Percentiles rank a stretch among this genome's conserved stretches.
Conservation (phyloP, 805 yeast species). For the Pichia membranifaciens region DNA sequence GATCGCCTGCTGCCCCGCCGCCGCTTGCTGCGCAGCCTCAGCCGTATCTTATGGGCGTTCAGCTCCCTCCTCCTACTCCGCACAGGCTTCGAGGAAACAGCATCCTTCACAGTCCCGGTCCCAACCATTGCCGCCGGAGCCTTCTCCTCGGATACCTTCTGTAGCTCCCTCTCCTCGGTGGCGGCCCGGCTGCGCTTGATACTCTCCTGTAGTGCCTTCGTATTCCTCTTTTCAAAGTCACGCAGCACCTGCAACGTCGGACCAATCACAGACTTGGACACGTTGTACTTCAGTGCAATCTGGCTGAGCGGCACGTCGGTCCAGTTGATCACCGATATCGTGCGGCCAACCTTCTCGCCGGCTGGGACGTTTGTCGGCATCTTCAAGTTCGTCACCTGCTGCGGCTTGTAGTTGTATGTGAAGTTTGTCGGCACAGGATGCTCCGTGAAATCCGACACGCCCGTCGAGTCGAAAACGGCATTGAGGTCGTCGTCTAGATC, state of each 20-base stretch:
- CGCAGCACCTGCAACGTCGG: conserved; percentile 4
- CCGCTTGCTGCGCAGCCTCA: background rate
- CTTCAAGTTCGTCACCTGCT: background rate
- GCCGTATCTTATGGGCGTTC: background rate
- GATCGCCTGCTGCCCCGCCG: background rate
- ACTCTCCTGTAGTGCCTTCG: background rate
- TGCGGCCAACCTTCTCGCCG: background rate
- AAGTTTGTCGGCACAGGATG: conserved; percentile 5
- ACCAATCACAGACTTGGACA: conserved; percentile 16
- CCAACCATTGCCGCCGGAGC: background rate
- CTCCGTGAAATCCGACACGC: background rate
- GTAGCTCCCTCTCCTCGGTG: background rate
- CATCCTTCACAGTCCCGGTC: background rate
- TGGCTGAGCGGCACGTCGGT: conserved; percentile 26
- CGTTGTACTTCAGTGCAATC: conserved; percentile 24
- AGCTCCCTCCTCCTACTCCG: background rate
- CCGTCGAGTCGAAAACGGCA: background rate
- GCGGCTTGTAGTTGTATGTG: conserved; percentile 3
- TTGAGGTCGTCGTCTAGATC: background rate
- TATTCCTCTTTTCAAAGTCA: conserved; percentile 5
- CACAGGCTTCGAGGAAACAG: background rate
- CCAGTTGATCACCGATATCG: conserved; percentile 14
- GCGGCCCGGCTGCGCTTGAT: background rate
- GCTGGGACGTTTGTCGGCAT: background rate
- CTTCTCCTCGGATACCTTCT: too few relatives aligned